Base-by-base conservation (phyloP, 2,329 filamentous ascomycete species). In the Ophiosphaerella herpotricha region DNA sequence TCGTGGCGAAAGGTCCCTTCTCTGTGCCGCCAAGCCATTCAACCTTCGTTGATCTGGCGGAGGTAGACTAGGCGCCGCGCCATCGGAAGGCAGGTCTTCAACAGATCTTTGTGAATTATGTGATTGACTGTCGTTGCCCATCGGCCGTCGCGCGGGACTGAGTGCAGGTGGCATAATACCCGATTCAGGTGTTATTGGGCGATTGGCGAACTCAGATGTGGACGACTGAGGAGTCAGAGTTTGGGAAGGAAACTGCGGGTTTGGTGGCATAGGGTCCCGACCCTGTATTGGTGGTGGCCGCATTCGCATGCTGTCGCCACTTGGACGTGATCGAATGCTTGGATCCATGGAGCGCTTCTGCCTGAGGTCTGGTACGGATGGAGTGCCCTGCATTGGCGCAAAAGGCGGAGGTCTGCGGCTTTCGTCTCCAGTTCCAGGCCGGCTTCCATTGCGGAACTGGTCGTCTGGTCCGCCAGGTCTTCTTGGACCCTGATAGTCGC, bases 211-310 rank as follows among this genome's bases (percentile, higher is more conserved):
- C 34, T 76, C 75, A 4, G 72, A 70, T 18, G 61, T 62, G 1
- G 75, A 75, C 11, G 73, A 73, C 42, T 76, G 69, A 4, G 74
- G 73, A 6, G 71, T 75, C 43, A 74, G 55, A 29, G 73, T 68
- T 42, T 72, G 58, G 21, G 74, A 63, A 32, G 63, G 51, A 21
- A 63, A 54, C 24, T 66, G 59, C 9, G 59, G 58, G n/a, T 56
- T 56, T 32, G 58, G 59, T 41, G 66, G 60, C 11, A 70, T 55
- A 47, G 66, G 60, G 42, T 71, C 71, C 45, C 67, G 59, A 45
- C 60, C 64, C 41, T 66, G 66, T 29, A 58, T 57, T 13, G 63
- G 60, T 12, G 39, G 45, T 13, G 39, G 45, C 23, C 68, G 66
- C 51, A 67, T 63, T 33, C 64, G 58, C 57, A 71, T 64, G 32